Conservation (phyloP, 2,329 filamentous ascomycete genomes). For the Xylaria sp. region DNA sequence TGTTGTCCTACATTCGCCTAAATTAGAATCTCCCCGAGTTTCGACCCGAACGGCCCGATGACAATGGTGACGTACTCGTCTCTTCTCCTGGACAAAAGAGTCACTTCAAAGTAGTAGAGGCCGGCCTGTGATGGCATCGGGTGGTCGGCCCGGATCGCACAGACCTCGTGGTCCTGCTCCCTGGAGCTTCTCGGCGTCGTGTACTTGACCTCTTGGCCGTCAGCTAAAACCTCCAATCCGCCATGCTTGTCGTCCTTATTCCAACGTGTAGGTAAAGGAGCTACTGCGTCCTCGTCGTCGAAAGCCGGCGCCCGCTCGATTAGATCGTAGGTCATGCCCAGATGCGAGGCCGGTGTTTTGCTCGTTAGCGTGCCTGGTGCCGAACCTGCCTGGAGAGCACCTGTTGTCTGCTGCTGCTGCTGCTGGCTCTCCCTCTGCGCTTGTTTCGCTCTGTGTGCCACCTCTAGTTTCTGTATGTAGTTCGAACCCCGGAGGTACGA, state of each 20-base stretch:
- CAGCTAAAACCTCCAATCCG: slow-evolving; percentile 72
- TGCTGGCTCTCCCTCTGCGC: slow-evolving; percentile 53
- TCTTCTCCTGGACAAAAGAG: slow-evolving; percentile 52
- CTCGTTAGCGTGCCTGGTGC: slow-evolving; percentile 52
- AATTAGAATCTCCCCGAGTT: slow-evolving; percentile 18
- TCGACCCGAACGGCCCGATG: background rate
- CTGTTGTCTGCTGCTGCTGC: slow-evolving; percentile 40
- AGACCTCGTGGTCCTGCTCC: slow-evolving; percentile 73
- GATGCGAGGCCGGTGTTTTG: slow-evolving; percentile 63
- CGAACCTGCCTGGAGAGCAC: slow-evolving; percentile 19
- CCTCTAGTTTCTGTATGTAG: slow-evolving; percentile 76
- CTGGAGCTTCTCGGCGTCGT: slow-evolving; percentile 48
- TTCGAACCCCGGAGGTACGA: slow-evolving; percentile 80
- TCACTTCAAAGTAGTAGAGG: slow-evolving; percentile 89
- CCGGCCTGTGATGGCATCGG: slow-evolving; percentile 88
- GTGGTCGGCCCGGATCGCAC: slow-evolving; percentile 79
- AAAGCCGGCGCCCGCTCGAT: slow-evolving; percentile 71
- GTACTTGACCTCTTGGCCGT: slow-evolving; percentile 73
- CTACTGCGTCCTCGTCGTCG: slow-evolving; percentile 61
- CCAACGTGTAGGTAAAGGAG: slow-evolving; percentile 80
- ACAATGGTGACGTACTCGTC: slow-evolving; percentile 54
- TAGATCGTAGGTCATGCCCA: slow-evolving; percentile 81
- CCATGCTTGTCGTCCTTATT: slow-evolving; percentile 75
- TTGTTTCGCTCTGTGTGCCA: slow-evolving; percentile 65
- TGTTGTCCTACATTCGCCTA: slow-evolving; percentile 48